Evolutionary conservation across 257 asterid genomes (phyloP).

Genomic region (Anisodus acutangulus): DNA sequence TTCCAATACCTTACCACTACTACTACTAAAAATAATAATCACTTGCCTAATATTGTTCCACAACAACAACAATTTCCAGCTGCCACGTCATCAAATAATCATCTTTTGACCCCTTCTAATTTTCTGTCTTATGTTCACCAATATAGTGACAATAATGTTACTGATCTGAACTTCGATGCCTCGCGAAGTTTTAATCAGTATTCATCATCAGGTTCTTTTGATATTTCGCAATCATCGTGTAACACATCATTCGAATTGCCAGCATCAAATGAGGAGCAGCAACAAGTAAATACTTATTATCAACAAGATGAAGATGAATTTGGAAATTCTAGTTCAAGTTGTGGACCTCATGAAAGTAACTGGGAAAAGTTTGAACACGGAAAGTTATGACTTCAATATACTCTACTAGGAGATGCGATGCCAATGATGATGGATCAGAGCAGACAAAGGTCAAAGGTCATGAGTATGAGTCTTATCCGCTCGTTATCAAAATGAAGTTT

Average conservation of each 20-base stretch:
- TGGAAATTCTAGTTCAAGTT: background rate
- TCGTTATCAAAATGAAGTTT: background rate
- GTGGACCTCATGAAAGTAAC: background rate
- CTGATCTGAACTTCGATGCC: slow-evolving; percentile 26
- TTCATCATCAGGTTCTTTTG: slow-evolving; percentile 38
- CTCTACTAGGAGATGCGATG: background rate
- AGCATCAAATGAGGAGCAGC: background rate
- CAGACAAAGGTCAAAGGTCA: background rate
- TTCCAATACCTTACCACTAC: slow-evolving; percentile 35
- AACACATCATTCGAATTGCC: background rate
- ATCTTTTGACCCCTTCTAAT: background rate
- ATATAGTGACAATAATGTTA: slow-evolving; percentile 32
- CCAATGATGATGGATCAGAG: background rate
- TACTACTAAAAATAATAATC: slow-evolving; percentile 12
- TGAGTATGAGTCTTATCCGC: background rate
- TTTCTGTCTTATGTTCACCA: slow-evolving; percentile 31
- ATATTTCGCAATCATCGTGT: slow-evolving; percentile 34
- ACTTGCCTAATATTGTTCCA: background rate
- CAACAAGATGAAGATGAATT: background rate
- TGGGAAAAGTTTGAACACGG: background rate
- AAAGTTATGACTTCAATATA: background rate
- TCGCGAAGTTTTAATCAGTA: background rate
- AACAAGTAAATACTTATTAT: background rate
- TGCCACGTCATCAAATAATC: background rate
- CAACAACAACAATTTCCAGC: background rate